Evolutionary conservation across 2,329 filamentous ascomycete genomes (phyloP).

Genomic region (Botryotinia calthae): DNA sequence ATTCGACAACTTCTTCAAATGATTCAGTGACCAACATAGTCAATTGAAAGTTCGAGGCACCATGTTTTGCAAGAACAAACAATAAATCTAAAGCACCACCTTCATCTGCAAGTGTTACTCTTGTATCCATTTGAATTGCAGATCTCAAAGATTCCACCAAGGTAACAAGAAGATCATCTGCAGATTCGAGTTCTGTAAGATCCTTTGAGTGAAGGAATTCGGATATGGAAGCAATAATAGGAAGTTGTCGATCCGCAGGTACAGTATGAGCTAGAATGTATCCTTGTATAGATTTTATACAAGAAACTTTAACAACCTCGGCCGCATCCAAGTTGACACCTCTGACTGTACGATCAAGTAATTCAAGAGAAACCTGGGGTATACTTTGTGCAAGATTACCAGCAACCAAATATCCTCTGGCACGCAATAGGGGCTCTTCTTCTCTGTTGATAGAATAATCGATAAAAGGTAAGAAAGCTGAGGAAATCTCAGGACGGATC

Average conservation of each 20-base stretch:
- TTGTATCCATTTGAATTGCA: constrained; percentile 75
- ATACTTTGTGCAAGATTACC: constrained; percentile 73
- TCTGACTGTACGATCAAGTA: constrained; percentile 71
- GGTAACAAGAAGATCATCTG: constrained; percentile 88
- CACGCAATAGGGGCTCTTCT: constrained; percentile 74
- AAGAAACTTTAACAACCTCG: constrained; percentile 89
- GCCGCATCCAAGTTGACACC: constrained; percentile 73
- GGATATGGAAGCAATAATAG: constrained; percentile 59
- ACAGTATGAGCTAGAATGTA: constrained; percentile 54
- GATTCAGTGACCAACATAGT: constrained; percentile 84
- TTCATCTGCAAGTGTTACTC: constrained; percentile 68
- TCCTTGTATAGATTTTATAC: constrained; percentile 79
- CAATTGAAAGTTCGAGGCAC: constrained; percentile 86
- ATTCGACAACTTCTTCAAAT: constrained; percentile 81
- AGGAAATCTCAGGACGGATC: constrained; percentile 66
- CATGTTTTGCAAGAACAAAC: constrained; percentile 85
- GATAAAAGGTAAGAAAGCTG: constrained; percentile 76
- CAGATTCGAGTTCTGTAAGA: constrained; percentile 77
- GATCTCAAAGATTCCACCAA: constrained; percentile 83
- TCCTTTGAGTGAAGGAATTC: constrained; percentile 79
- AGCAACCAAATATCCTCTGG: constrained; percentile 82
- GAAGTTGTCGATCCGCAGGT: constrained; percentile 54
- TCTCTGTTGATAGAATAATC: constrained; percentile 68
- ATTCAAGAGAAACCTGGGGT: constrained; percentile 55
- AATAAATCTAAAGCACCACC: constrained; percentile 76